Base-by-base conservation (phyloP, 2,329 filamentous ascomycete genomes). In the Claviceps capensis region DNA sequence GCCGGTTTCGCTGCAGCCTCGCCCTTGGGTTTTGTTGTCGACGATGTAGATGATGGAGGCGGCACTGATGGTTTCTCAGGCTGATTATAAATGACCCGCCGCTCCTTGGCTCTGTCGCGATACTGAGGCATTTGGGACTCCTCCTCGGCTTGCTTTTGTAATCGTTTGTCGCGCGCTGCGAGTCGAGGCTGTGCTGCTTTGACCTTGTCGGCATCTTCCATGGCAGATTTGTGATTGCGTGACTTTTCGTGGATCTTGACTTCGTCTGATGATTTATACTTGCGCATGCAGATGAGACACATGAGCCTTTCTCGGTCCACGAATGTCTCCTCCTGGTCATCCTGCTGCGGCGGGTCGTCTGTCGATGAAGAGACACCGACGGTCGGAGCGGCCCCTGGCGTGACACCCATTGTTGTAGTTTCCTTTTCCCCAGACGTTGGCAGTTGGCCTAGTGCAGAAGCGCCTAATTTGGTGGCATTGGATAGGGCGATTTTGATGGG, bases 91-190 rank as follows among this genome's bases (percentile, higher is more conserved):
- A 75, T 78, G 53, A 77, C 65, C 7, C 84, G 75, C 17, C 84
- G 75, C 63, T 86, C 82, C 59, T 78, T 81, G 5, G 84, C 84
- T 37, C 84, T 74, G 61, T 88, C 84, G 23, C 81, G 75, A 61
- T 84, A 85, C 57, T 72, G 71, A 53, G 58, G 59, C 14, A 22
- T 34, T 19, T 50, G 50, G 3, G 47, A 38, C 5, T 54, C 50
- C 43, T 62, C 59, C 43, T 62, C 59, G 2, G 52, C 59, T 54
- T 61, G 64, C 56, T 64, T 69, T 59, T 62, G 59, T 38, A 58
- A 62, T 49, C 58, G 61, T 61, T 65, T 66, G 63, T 76, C 61
- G 50, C 67, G 56, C 51, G 66, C 54, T 68, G 74, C 53, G 2
- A 72, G 54, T 7, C 69, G 61, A 1, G 66, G 64, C 26, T 66